phyloP scores from a whole-genome alignment of 2,329 filamentous ascomycete species.

The Didymella glomerata region DNA sequence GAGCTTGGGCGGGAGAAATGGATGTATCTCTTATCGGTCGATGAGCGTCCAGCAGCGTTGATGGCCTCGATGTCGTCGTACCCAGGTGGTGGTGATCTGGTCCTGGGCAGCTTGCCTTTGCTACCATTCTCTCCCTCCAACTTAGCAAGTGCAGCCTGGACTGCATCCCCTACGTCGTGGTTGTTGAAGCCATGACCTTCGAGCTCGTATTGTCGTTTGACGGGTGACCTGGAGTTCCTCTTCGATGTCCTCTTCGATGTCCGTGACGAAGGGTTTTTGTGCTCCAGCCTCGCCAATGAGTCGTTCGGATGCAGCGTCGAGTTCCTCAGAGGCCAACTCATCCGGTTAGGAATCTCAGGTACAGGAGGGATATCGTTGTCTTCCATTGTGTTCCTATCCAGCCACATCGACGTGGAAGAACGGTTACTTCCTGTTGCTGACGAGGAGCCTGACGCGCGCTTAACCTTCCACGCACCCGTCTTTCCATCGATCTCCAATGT shows the following conservation, averaged over 20 bases:
- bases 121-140: constrained; percentile 31
- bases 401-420: constrained; percentile 27
- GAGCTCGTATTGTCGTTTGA: constrained; percentile 26
- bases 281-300: constrained; percentile 25
- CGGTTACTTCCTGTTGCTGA: constrained; percentile 16
- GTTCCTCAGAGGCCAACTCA: constrained; percentile 17
- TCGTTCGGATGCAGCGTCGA: constrained; percentile 12
- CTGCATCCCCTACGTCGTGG: constrained; percentile 28
- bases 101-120: constrained; percentile 11
- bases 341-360: constrained; percentile 31
- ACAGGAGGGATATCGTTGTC: constrained; percentile 36
- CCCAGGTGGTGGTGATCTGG: constrained; percentile 16
- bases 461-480: constrained; percentile 47
- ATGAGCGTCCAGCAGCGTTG: constrained; percentile 13
- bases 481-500: constrained; percentile 44
- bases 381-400: constrained; percentile 29
- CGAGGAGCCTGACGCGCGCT: constrained; percentile 35
- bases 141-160: constrained; percentile 31
- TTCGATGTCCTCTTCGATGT: not conserved
- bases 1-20: constrained; percentile 20
- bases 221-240: constrained; percentile 15
- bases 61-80: constrained; percentile 13
- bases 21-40: constrained; percentile 12
- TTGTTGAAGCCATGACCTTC: constrained; percentile 31
- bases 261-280: constrained; percentile 17